Evolutionary conservation across 495 filamentous ascomycete genomes (phyloP), one percentile per base, ranked within the genome.

Genomic region (Talaromyces nanjingensis): DNA sequence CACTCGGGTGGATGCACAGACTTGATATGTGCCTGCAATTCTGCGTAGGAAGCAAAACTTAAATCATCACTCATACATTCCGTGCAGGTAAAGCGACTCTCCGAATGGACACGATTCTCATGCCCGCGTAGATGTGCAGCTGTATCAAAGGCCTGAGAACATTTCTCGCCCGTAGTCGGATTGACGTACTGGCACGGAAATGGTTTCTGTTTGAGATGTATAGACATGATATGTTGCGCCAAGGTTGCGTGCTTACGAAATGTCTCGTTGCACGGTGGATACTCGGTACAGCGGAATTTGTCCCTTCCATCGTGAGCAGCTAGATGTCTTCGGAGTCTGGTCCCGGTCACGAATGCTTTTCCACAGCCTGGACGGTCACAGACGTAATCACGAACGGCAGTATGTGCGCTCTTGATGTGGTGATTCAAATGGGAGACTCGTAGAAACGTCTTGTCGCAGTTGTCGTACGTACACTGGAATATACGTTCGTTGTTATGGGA

Each of bases 181-280:
- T 89, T 82, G 45, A 82, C 68, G 63, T 83, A 70, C 9, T 74
- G 72, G 72, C 93, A 97, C 2, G 80, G 76, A 65, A 85, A 96
- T 1, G 91, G 84, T 22, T 87, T 80, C 63, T 83, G 71, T 6
- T 86, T 78, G 24, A 93, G 78, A 71, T 98, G 94, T 2, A 81
- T 83, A 0, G 81, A 79, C 22, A 84, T 81, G 58, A 97, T 86
- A 73, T 98, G 94, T 18, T 88, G 85, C 67, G 91, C 86, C 11
- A 98, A 83, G 2, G 92, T 96, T 60, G 89, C 84, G 68, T 92
- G 89, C 72, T 97, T 98, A 49, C 94, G 84, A 74, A 98, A 98
- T 14, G 83, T 84, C 72, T 88, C 83, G 37, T 84, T 78, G 71
- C 94, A 98, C 1, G 84, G 88, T 7, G 87, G 84, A 65, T 87